A percentile compares a stretch with the other conserved stretches of the same genome.
Conservation (phyloP, 2,329 filamentous ascomycete species). For the Colletotrichum ledebouriae region DNA sequence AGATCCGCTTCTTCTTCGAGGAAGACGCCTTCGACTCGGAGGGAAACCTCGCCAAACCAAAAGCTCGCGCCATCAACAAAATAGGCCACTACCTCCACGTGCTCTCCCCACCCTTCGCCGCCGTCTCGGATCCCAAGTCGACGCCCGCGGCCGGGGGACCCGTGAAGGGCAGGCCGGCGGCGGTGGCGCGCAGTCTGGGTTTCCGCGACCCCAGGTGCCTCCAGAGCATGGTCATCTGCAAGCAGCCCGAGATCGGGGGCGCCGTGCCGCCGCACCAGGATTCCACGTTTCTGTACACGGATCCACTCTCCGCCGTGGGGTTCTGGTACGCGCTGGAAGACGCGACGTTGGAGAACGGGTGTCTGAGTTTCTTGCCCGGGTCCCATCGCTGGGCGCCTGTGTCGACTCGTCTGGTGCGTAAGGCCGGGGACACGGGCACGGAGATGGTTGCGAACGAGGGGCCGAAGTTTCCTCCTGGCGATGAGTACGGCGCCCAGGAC, state of each 20-base stretch:
- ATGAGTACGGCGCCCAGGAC: constrained; percentile 61
- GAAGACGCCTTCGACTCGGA: constrained; percentile 84
- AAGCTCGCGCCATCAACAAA: constrained; percentile 89
- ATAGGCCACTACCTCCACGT: constrained; percentile 84
- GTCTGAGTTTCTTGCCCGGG: constrained; percentile 86
- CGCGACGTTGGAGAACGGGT: constrained; percentile 87
- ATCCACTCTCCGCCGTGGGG: constrained; percentile 89
- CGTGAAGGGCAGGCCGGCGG: constrained; percentile 58
- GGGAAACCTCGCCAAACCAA: constrained; percentile 80
- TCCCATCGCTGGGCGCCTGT: constrained; percentile 83
- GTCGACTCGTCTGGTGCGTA: constrained; percentile 80
- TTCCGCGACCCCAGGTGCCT: constrained; percentile 82
- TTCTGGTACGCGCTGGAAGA: constrained; percentile 99
- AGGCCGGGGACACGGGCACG: constrained; percentile 66
- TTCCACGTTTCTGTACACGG: constrained; percentile 90
- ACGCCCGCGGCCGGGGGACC: constrained; percentile 51
- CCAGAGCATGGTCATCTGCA: constrained; percentile 99
- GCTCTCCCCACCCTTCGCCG: constrained; percentile 75
- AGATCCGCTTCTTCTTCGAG: constrained; percentile 97
- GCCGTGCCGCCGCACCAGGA: constrained; percentile 94
- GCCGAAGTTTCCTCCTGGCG: constrained; percentile 70
- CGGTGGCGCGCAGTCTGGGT: constrained; percentile 78
- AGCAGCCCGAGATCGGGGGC: constrained; percentile 95
- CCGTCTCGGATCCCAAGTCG: constrained; percentile 65
- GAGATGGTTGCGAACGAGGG: constrained; percentile 80